phyloP scores from a whole-genome alignment of 805 yeast species.

The Saturnispora sekii region DNA sequence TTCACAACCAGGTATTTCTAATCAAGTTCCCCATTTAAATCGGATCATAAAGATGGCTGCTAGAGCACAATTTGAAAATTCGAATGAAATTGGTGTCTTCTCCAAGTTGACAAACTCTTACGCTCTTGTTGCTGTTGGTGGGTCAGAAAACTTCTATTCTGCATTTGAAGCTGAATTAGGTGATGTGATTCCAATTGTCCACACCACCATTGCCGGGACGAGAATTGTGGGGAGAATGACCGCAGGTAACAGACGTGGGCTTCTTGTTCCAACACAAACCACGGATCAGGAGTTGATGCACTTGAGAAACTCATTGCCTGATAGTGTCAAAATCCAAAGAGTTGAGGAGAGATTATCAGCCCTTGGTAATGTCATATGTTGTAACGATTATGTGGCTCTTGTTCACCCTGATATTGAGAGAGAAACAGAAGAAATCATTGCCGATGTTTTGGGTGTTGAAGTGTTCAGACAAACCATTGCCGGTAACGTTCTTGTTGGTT shows the following conservation, averaged over 20 bases:
- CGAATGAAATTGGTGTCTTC: conserved; percentile 89
- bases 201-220: conserved; percentile 96
- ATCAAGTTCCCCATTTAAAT: background rate
- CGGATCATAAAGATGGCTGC: conserved; percentile 39
- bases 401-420: conserved; percentile 99
- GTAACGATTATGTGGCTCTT: conserved; percentile 97
- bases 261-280: conserved; percentile 94
- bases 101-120: conserved; percentile 93
- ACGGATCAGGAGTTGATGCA: conserved; percentile 98
- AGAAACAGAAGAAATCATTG: conserved; percentile 96
- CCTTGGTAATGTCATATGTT: conserved; percentile 93
- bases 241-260: conserved; percentile 96
- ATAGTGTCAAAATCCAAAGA: conserved; percentile 88
- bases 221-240: conserved; percentile 97
- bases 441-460: conserved; percentile 97
- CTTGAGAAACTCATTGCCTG: conserved; percentile 92
- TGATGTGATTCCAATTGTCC: conserved; percentile 91
- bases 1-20: background rate
- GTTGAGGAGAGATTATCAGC: conserved; percentile 97
- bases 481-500: conserved; percentile 94
- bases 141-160: conserved; percentile 74
- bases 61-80: conserved; percentile 75
- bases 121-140: conserved; percentile 94
- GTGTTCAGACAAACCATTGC: conserved; percentile 99
- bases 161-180: conserved; percentile 98